Evolutionary conservation across 83 land plant species (phyloP).

Genomic region (Larix sibirica): DNA sequence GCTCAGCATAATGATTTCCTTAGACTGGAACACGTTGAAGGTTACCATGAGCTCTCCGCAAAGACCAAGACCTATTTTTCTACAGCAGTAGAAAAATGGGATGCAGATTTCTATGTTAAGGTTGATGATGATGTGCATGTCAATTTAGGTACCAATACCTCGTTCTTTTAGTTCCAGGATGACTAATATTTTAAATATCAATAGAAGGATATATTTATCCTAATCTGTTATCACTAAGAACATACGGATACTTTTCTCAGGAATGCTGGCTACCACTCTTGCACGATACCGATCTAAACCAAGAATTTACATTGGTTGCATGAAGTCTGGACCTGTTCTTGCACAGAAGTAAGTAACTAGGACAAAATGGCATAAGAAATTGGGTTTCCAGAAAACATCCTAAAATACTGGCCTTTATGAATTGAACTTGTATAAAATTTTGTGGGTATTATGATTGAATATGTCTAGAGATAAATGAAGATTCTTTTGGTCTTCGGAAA

Average conservation of each 20-base stretch:
- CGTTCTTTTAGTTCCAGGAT: background rate
- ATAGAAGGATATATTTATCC: background rate
- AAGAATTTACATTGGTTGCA: constrained; percentile 51
- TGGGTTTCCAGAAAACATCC: too few species aligned
- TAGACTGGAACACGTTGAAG: constrained; percentile 75
- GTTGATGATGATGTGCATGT: constrained; percentile 83
- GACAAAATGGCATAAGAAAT: too few species aligned
- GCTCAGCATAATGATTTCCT: constrained; percentile 59
- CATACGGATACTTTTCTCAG: constrained; percentile 14
- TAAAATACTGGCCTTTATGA: too few species aligned
- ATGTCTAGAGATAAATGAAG: too few species aligned
- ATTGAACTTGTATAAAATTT: too few species aligned
- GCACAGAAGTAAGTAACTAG: constrained; percentile 33
- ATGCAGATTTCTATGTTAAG: constrained; percentile 73
- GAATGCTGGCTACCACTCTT: constrained; percentile 40
- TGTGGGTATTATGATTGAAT: too few species aligned
- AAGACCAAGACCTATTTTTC: constrained; percentile 75
- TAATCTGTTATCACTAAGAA: background rate
- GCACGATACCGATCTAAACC: constrained; percentile 40
- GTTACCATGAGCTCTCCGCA: constrained; percentile 72
- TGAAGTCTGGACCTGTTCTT: constrained; percentile 62
- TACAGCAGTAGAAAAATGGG: constrained; percentile 63
- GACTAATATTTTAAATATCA: too few species aligned
- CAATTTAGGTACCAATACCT: constrained; percentile 43
- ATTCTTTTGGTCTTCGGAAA: too few species aligned